A percentile compares a stretch with the other conserved stretches of the same genome.
These are phyloP conservation scores for Diaporthe longicolla DNA, from an alignment of 2,329 filamentous ascomycete species.

Conservation along the genomic window DNA sequence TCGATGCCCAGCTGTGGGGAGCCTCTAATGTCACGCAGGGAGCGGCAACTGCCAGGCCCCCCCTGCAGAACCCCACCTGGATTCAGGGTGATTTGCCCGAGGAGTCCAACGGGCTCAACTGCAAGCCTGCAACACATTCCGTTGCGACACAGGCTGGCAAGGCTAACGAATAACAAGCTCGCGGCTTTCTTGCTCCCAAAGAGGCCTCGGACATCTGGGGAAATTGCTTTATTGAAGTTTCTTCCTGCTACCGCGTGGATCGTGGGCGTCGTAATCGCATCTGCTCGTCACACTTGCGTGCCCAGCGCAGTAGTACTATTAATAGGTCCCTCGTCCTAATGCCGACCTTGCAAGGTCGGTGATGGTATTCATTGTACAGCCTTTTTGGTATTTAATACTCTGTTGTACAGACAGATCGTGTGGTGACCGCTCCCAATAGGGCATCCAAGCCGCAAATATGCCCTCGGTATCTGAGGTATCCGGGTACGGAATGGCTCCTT, in stretches of 20 bases:
- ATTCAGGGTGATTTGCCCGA: slow-evolving; percentile 4
- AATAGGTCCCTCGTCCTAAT: not conserved
- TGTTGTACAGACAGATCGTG: slow-evolving; percentile 26
- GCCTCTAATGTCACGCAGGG: slow-evolving; percentile 7
- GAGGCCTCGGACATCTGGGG: slow-evolving; percentile 5
- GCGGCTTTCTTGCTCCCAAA: not conserved
- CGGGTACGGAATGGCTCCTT: slow-evolving; percentile 29
- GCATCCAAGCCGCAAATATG: slow-evolving; percentile 27
- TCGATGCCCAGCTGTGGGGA: slow-evolving; percentile 28
- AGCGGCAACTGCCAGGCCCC: slow-evolving; percentile 2
- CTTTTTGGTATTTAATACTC: not conserved
- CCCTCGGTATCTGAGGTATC: slow-evolving; percentile 15
- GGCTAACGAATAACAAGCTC: slow-evolving; percentile 1
- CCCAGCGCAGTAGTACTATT: not conserved
- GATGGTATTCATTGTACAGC: slow-evolving; percentile 15
- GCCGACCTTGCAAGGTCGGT: not conserved
- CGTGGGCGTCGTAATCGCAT: not conserved
- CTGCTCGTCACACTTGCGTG: slow-evolving; percentile 6
- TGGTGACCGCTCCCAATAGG: slow-evolving; percentile 11
- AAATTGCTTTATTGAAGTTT: slow-evolving; percentile 21
- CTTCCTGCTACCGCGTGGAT: not conserved
- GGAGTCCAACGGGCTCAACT: not conserved
- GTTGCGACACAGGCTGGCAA: not conserved
- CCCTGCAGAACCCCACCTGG: not conserved
- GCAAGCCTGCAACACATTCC: not conserved